Evolutionary conservation across 805 yeast species (phyloP).

Genomic region (Nakazawaea anatomiae): DNA sequence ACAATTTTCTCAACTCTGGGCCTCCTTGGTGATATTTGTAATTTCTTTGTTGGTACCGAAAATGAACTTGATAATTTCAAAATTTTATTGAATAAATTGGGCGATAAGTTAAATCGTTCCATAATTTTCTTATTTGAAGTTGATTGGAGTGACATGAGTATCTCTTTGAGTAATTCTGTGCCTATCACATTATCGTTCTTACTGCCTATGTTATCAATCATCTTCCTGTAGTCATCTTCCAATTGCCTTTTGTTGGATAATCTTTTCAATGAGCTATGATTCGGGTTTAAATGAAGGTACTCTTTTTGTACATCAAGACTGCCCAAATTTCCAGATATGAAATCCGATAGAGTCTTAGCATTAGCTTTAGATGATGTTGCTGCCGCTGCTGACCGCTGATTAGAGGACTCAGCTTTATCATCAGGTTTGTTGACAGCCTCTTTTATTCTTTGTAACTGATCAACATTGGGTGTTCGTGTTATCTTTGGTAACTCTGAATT

Average conservation of each 20-base stretch:
- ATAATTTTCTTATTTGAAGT: neutral
- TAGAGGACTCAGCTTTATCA: neutral
- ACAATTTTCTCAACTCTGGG: neutral
- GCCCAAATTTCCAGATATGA: neutral
- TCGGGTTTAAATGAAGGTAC: constrained; percentile 1
- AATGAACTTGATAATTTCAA: neutral
- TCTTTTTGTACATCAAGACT: constrained; percentile 1
- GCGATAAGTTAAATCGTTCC: neutral
- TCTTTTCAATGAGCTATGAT: constrained; percentile 6
- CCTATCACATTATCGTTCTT: neutral
- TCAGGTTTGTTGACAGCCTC: neutral
- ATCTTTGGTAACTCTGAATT: neutral
- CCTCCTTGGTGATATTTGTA: neutral
- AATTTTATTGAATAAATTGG: neutral
- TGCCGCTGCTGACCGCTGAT: neutral
- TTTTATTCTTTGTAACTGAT: constrained; percentile 1
- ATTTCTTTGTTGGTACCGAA: neutral
- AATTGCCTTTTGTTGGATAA: neutral
- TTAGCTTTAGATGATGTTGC: neutral
- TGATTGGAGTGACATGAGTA: neutral
- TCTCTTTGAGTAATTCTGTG: neutral
- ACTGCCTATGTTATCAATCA: constrained; percentile 1
- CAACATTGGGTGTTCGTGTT: constrained; percentile 1
- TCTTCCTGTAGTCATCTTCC: constrained; percentile 6
- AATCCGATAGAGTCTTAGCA: constrained; percentile 4